Evolutionary conservation across 148 eudicot species (phyloP).

Genomic region (Silene latifolia): DNA sequence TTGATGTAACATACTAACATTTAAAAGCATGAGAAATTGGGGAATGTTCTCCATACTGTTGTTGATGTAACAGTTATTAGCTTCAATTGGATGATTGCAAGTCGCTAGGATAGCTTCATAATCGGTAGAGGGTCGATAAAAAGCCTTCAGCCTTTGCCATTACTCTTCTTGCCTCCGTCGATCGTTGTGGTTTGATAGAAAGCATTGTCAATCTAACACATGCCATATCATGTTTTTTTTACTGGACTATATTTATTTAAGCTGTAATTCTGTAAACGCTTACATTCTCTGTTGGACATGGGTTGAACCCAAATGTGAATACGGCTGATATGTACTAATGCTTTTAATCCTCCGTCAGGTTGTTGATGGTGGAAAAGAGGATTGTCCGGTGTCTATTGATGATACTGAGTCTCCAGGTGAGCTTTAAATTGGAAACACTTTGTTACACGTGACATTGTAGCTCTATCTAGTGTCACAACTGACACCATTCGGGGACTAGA

Average conservation of each 20-base stretch:
- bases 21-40: too few relatives aligned
- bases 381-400: slow-evolving; percentile 26
- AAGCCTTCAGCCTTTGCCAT: too few relatives aligned
- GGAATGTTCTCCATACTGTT: too few relatives aligned
- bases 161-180: too few relatives aligned
- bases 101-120: too few relatives aligned
- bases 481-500: not conserved
- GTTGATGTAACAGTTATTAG: too few relatives aligned
- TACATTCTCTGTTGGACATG: not conserved
- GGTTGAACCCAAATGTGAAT: not conserved
- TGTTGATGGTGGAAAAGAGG: slow-evolving; percentile 44
- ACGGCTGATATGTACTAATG: not conserved
- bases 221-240: not conserved
- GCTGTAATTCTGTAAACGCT: not conserved
- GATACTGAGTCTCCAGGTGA: slow-evolving; percentile 44
- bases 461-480: not conserved
- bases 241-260: not conserved
- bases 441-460: slow-evolving; percentile 6
- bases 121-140: too few relatives aligned
- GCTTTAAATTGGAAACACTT: slow-evolving; percentile 28
- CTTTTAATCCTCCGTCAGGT: slow-evolving; percentile 34
- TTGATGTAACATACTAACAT: too few relatives aligned
- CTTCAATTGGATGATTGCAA: too few relatives aligned
- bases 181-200: not conserved
- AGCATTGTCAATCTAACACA: not conserved